Evolutionary conservation across 345 rosid species (phyloP), one percentile per base, ranked within the genome.

Genomic region (Nephelium lappaceum): DNA sequence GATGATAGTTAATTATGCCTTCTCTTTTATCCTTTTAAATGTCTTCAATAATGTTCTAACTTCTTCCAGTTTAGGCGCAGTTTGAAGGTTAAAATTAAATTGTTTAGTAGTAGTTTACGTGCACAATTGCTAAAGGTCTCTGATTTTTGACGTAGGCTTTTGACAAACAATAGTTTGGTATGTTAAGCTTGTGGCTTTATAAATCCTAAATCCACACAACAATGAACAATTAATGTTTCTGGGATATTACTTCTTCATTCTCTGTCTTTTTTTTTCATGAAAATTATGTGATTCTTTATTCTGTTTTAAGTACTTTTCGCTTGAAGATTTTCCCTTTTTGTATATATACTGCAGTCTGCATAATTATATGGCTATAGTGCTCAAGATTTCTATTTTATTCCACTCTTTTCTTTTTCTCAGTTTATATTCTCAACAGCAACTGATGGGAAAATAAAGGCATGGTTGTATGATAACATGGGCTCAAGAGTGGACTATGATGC

Each of bases 391-490:
- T 55, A 58, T 72, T 25, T 21, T 49, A n/a, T 71, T 69, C 43
- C 65, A 49, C 11, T 71, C 72, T n/a, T 69, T 55, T 67, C 71
- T 74, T 60, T 71, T 47, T 70, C 58, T 73, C 83, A 91, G 94
- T 93, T 93, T 78, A 85, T 93, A 79, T 93, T 91, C 84, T 89
- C 97, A 74, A 89, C 97, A 9, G 90, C 97, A 25, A 81, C 85
- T 43, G 95, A 93, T 84, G 97, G 95, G 83, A 91, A 93, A 86
- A 93, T 91, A 69, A 93, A 93, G 82, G 97, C 97, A 69, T 93
- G 97, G 95, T 68, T 93, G 83, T 93, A 93, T 84, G 95, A 93
- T 76, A 82, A 86, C 67, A 0, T 81, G 81, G 95, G 97, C 21
- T 91, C 95, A 39, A 88, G 93, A 83, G 95, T 90, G 78, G 97